Base-by-base conservation (phyloP, 495 filamentous ascomycete species). In the Aspergillus sparsus region DNA sequence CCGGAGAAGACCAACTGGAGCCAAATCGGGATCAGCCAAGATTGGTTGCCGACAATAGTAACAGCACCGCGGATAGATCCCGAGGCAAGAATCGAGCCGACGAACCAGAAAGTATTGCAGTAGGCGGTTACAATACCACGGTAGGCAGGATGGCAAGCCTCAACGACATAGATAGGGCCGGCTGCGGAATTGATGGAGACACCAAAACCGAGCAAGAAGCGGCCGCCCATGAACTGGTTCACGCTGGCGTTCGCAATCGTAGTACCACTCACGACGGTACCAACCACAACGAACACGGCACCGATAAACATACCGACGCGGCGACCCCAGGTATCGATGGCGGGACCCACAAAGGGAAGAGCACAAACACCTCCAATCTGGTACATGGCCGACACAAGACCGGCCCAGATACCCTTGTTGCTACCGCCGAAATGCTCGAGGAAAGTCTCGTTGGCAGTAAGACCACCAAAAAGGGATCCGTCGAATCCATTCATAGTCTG, bases 191-290 rank as follows among this genome's bases (percentile, higher is more conserved):
- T 78, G 32, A 89, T 84, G 21, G 82, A 82, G 32, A 88, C 84
- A 10, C 88, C 87, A 62, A 89, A 89, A 27, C 32, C 85, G 13
- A 92, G 82, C 16, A 90, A 68, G 71, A 91, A 91, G 7, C 89
- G 84, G 15, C 88, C 87, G 32, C 77, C 87, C 65, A 89, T 84
- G 64, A 91, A 88, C 63, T 81, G 77, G 9, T 62, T 64, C 31
- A 81, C 68, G 58, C 72, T 74, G 21, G 61, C 67, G 36, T 55
- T 55, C 11, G 53, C 15, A 31, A 55, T 55, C 6, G 80, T 72
- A 2, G 75, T 69, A 5, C 79, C 83, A 60, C 83, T 78, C 18
- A 85, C 68, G 61, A 75, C 75, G 5, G 83, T 83, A 6, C 85
- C 85, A 12, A 86, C 35, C 33, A 87, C 77, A 66, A 88, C 82